Evolutionary conservation across 352 stramenopile species (phyloP).

Genomic region (Pythium folliculosum): DNA sequence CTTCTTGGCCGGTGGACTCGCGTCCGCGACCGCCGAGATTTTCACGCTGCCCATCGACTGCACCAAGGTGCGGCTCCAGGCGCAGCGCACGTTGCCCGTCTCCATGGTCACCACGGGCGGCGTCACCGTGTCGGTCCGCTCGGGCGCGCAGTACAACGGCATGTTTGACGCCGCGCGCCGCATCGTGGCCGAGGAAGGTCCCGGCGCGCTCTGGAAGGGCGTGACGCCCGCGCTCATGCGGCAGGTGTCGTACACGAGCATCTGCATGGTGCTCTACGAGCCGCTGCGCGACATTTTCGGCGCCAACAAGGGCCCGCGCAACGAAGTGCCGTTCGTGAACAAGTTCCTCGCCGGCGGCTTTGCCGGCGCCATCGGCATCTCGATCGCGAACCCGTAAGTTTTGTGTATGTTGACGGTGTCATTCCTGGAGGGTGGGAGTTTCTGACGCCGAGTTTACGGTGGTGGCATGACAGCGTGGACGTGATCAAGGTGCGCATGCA

Average conservation of each 20-base stretch:
- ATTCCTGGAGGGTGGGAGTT: neutral
- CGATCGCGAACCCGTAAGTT: conserved; percentile 81
- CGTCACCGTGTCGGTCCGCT: conserved; percentile 32
- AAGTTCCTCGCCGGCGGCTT: conserved; percentile 81
- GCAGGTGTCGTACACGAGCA: conserved; percentile 87
- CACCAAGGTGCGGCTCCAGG: conserved; percentile 84
- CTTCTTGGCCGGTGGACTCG: conserved; percentile 68
- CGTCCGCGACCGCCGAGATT: conserved; percentile 73
- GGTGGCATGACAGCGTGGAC: conserved; percentile 53
- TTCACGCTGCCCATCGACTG: conserved; percentile 86
- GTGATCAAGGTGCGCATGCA: conserved; percentile 91
- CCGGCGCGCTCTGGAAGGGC: conserved; percentile 72
- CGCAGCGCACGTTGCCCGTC: conserved; percentile 48
- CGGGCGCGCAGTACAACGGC: conserved; percentile 58
- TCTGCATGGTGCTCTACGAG: conserved; percentile 87
- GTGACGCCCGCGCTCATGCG: conserved; percentile 74
- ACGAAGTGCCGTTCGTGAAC: conserved; percentile 72
- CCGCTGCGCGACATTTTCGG: conserved; percentile 77
- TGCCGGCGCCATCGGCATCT: conserved; percentile 80
- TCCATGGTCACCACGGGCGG: conserved; percentile 25
- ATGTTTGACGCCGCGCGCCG: conserved; percentile 73
- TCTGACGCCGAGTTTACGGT: conserved; percentile 17
- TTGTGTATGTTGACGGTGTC: neutral
- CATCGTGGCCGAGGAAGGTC: conserved; percentile 72
- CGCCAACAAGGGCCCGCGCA: conserved; percentile 36